A percentile compares a stretch with the other conserved stretches of the same genome.
Evolutionary conservation across 106 monocot genomes (phyloP).

Genomic region (Amphibolis antarctica): DNA sequence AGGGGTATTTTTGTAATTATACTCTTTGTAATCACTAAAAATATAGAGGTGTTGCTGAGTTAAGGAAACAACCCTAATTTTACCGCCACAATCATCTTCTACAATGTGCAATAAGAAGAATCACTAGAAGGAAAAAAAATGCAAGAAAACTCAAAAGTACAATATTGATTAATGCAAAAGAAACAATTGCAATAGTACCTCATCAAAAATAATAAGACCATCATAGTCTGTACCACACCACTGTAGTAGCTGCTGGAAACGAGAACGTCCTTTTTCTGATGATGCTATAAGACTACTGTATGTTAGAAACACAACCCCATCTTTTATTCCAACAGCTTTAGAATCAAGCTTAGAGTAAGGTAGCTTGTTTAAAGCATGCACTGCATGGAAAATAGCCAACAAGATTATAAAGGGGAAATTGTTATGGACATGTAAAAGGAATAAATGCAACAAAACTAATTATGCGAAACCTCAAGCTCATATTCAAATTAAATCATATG

Average conservation of each 20-base stretch:
- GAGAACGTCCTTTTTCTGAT: slow-evolving; percentile 92
- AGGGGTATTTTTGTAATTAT: no score
- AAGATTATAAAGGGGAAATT: neutral
- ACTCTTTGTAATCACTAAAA: no score
- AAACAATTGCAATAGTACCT: slow-evolving; percentile 32
- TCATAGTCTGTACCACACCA: slow-evolving; percentile 95
- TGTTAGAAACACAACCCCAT: slow-evolving; percentile 88
- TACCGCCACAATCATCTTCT: no score
- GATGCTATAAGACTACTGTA: slow-evolving; percentile 97
- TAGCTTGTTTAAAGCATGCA: slow-evolving; percentile 95
- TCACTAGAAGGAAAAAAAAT: no score
- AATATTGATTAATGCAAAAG: neutral
- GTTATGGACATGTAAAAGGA: no score
- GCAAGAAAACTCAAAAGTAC: no score
- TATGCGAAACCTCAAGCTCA: no score
- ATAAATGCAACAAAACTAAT: no score
- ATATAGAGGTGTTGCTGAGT: no score
- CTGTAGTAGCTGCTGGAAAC: slow-evolving; percentile 85
- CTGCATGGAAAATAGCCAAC: slow-evolving; percentile 31
- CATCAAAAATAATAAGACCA: slow-evolving; percentile 93
- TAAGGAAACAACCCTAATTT: no score
- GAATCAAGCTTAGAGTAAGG: slow-evolving; percentile 97
- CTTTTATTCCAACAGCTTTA: slow-evolving; percentile 88
- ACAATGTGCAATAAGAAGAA: no score
- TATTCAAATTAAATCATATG: no score